Evolutionary conservation across 805 yeast genomes (phyloP).

Genomic region (Zygoascus tannicola): DNA sequence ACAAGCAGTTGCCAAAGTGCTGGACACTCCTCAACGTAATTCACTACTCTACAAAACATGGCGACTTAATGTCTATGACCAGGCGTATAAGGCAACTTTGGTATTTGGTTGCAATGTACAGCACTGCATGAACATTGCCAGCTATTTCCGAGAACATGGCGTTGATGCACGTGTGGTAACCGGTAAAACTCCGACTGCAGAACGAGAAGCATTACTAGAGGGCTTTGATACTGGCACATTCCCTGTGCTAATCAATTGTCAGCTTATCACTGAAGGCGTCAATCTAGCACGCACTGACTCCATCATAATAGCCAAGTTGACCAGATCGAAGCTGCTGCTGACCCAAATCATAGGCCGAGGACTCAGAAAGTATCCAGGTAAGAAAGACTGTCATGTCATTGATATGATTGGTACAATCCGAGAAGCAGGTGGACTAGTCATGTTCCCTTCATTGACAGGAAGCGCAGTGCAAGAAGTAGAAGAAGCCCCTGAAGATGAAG

Average conservation of each 20-base stretch:
- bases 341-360: slow-evolving; percentile 93
- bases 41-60: slow-evolving; percentile 47
- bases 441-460: background rate
- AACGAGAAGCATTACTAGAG: slow-evolving; percentile 42
- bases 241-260: slow-evolving; percentile 76
- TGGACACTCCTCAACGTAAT: slow-evolving; percentile 48
- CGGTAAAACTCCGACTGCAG: slow-evolving; percentile 47
- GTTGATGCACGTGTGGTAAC: slow-evolving; percentile 64
- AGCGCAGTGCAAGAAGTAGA: background rate
- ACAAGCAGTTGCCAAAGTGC: slow-evolving; percentile 36
- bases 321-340: slow-evolving; percentile 59
- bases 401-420: slow-evolving; percentile 60
- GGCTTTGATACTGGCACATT: slow-evolving; percentile 55
- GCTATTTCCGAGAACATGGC: slow-evolving; percentile 46
- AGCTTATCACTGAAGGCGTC: slow-evolving; percentile 89
- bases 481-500: background rate
- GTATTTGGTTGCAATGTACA: slow-evolving; percentile 68
- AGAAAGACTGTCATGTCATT: slow-evolving; percentile 59
- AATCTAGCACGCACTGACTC: slow-evolving; percentile 87
- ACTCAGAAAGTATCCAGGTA: slow-evolving; percentile 51
- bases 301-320: slow-evolving; percentile 69
- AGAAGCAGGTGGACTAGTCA: slow-evolving; percentile 17
- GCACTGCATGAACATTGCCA: slow-evolving; percentile 51
- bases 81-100: slow-evolving; percentile 48
- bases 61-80: slow-evolving; percentile 32